Conservation (phyloP, 306 rosid species). For the Prunus armeniaca region DNA sequence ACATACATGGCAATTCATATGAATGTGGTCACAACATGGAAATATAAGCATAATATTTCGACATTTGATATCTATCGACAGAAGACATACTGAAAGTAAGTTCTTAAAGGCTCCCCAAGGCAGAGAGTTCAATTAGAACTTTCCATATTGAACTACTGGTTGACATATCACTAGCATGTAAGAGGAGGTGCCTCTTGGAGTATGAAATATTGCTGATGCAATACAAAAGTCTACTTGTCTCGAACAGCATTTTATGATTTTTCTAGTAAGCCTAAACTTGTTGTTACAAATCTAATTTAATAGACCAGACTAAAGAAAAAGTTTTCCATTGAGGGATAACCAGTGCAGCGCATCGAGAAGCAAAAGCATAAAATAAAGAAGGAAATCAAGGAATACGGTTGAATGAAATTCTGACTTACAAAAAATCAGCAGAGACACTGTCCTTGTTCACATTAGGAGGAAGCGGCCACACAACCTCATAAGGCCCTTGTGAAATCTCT, state of each 20-base stretch:
- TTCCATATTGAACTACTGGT: not conserved
- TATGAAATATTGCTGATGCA: too few relatives aligned
- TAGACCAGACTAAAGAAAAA: not conserved
- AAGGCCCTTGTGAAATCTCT: constrained; percentile 73
- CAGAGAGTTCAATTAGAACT: not conserved
- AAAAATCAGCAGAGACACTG: constrained; percentile 61
- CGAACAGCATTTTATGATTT: not conserved
- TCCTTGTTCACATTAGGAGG: constrained; percentile 67
- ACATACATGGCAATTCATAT: not conserved
- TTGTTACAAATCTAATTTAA: not conserved
- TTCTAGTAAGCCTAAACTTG: not conserved
- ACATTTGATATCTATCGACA: not conserved
- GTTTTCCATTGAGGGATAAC: not conserved
- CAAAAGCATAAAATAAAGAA: constrained; percentile 1
- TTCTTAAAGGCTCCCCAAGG: not conserved
- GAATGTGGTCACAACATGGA: not conserved
- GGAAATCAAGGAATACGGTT: not conserved
- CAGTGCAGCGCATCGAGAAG: constrained; percentile 7
- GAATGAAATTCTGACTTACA: constrained; percentile 40
- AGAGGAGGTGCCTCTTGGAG: not conserved
- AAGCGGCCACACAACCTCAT: constrained; percentile 65
- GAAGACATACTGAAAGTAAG: not conserved
- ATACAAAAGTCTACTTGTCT: not conserved
- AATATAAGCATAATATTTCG: too few relatives aligned
- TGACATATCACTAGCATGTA: not conserved